A percentile compares a stretch with the other conserved stretches of the same genome.
Evolutionary conservation across 768 basidiomycete genomes (phyloP).

Genomic region (Boletus rubroflammeus): DNA sequence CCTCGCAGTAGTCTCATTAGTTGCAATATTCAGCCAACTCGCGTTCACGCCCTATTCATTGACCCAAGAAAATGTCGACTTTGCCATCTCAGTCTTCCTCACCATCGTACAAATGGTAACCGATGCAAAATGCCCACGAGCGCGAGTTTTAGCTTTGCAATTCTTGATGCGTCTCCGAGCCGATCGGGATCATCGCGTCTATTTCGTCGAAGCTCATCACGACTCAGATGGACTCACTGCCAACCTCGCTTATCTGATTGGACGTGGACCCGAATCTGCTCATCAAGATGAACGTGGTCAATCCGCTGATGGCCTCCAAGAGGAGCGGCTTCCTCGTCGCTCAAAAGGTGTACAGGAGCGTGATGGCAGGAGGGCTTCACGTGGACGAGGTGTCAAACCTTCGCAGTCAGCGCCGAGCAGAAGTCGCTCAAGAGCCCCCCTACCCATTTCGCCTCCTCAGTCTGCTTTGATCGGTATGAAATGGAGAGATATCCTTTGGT

Average conservation of each 20-base stretch:
- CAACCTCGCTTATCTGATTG: constrained; percentile 62
- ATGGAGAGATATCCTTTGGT: constrained; percentile 56
- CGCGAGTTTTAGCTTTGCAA: constrained; percentile 71
- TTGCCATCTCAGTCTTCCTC: constrained; percentile 54
- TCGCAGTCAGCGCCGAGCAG: constrained; percentile 50
- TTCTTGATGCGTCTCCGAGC: constrained; percentile 87
- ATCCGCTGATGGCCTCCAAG: constrained; percentile 21
- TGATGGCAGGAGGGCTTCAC: constrained; percentile 47
- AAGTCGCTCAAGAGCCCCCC: constrained; percentile 58
- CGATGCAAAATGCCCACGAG: constrained; percentile 49
- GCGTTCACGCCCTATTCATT: constrained; percentile 64
- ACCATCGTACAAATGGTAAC: constrained; percentile 47
- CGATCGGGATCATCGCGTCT: constrained; percentile 85
- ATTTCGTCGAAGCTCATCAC: constrained; percentile 51
- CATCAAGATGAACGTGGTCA: constrained; percentile 27
- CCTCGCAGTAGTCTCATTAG: constrained; percentile 58
- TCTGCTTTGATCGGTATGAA: constrained; percentile 28
- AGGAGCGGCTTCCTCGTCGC: constrained; percentile 38
- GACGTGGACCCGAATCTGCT: constrained; percentile 39
- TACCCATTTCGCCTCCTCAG: constrained; percentile 27
- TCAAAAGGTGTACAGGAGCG: constrained; percentile 49
- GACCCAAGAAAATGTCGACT: constrained; percentile 40
- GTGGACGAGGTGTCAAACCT: constrained; percentile 46
- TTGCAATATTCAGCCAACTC: constrained; percentile 66
- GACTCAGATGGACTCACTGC: constrained; percentile 57